Evolutionary conservation across 176 grass and related monocot species (phyloP), one percentile per base, ranked within the genome.

Genomic region (Triticum urartu): DNA sequence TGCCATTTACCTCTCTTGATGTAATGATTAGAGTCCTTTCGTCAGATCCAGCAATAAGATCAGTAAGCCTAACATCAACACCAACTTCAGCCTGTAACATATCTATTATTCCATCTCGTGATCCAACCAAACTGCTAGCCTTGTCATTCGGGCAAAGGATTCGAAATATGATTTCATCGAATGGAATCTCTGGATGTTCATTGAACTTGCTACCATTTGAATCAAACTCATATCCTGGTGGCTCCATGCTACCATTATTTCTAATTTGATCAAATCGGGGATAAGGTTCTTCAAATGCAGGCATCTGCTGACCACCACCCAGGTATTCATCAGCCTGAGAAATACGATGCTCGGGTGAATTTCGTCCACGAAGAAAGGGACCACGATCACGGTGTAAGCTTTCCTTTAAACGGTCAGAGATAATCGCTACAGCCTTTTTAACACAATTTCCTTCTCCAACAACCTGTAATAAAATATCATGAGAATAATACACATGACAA

Each of bases 101-200:
- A 68, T 95, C 93, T 63, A 94, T 88, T 85, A 95, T 90, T 89
- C 95, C 95, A 94, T 81, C 84, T 42, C 68, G 72, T 4, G 81
- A 64, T 89, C 86, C 93, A 72, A 92, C 68, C 77, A 95, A 84
- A 79, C 81, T 87, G 43, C 85, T 88, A 77, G 90, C 92, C 84
- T 95, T 98, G 62, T 95, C 87, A 85, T 81, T 92, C 75, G 96
- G 96, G 86, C 96, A 98, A 66, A 98, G 94, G 85, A 98, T 98
- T 87, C 96, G 86, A 78, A 98, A 98, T 81, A 98, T 45, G 59
- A 98, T 90, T 25, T 90, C 92, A 75, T 98, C 94, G 7, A 66
- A 86, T 13, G 75, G 78, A 63, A 93, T 47, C 64, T 93, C 88
- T 47, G 83, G 71, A 73, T 89, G 92, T 47, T 92, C 90, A 64